Base-by-base conservation (phyloP, 371 early-diverging fungal genomes). In the Cladochytrium tenue region DNA sequence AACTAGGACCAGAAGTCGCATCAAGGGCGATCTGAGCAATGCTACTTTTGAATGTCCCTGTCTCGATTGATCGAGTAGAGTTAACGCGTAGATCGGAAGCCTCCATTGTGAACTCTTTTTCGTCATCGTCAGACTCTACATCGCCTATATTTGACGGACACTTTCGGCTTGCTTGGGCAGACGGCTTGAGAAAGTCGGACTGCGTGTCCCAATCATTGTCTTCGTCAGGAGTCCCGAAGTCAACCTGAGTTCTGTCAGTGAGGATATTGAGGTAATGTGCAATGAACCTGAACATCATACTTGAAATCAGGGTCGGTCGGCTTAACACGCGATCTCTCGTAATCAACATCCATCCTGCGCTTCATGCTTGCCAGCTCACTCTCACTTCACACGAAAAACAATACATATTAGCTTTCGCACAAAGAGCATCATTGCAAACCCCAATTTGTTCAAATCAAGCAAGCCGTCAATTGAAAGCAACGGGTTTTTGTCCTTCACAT, bases 181-280 rank as follows among this genome's bases (percentile, higher is more conserved):
- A 20, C 20, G 7, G 7, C 43, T 43, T 20, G 13, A 20, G 20
- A 43, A 27, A 27, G 13, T 23, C 51, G 36, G 65, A 62, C 5
- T 68, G 66, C 26, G 60, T 51, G 56, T 79, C 79, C 79, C 79
- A 79, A 17, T 79, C 79, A 56, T 72, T 76, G 4, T 53, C 62
- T 64, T 74, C 75, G 15, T 25, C 58, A 0, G 72, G 30, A 2
- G 61, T 56, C 1, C 67, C 76, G 58, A 76, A 79, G 27, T 53
- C 50, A 68, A 72, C 69, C 76, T 76, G 56, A 0, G 17, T 4
- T 4, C 13, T 4, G 13, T 17, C 27, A 4, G 28, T 25, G 30
- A 33, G 20, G 7, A 43, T 43, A 13, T 20, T 7, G 27, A 17
- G 26, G 10, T 15, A 7, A 51, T 27, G 3, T 60, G 7, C 26